Conservation (phyloP, 2,329 filamentous ascomycete species). For the Davidsoniella australis region DNA sequence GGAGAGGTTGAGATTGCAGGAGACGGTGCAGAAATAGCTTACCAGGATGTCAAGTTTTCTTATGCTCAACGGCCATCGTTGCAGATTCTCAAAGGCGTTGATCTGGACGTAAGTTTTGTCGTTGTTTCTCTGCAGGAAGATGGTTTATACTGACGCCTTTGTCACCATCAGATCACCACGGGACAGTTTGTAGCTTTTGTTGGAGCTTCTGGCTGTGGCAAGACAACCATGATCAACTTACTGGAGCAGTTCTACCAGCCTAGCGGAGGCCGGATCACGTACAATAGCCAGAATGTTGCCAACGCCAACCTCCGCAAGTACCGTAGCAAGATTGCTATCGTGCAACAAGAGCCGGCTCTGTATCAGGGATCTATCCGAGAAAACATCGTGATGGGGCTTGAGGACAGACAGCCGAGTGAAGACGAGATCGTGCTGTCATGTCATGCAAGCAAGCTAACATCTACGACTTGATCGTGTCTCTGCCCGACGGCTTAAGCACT, state of each 20-base stretch:
- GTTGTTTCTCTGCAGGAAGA: no score
- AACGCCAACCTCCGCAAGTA: slow-evolving; percentile 18
- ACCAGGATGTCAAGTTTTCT: slow-evolving; percentile 36
- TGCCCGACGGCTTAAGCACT: slow-evolving; percentile 44
- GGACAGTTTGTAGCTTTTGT: slow-evolving; percentile 36
- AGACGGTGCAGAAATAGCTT: slow-evolving; percentile 25
- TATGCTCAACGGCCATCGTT: slow-evolving; percentile 30
- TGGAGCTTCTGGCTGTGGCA: slow-evolving; percentile 40
- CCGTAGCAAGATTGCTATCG: slow-evolving; percentile 22
- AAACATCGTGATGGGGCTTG: slow-evolving; percentile 35
- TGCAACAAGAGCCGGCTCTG: slow-evolving; percentile 26
- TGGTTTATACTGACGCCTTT: no score
- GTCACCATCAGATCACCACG: no score
- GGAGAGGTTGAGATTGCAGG: slow-evolving; percentile 7
- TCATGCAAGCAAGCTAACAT: slow-evolving; percentile 39
- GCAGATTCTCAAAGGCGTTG: slow-evolving; percentile 23
- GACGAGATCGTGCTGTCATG: slow-evolving; percentile 28
- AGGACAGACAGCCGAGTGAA: slow-evolving; percentile 15
- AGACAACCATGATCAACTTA: slow-evolving; percentile 40
- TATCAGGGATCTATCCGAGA: slow-evolving; percentile 36
- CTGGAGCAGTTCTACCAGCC: slow-evolving; percentile 29
- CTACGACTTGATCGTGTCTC: slow-evolving; percentile 35
- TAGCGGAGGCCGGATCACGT: slow-evolving; percentile 17
- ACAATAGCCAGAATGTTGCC: slow-evolving; percentile 19
- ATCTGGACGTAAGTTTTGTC: slow-evolving; percentile 17